Conservation (phyloP, 805 yeast species). For the Candida khao-thaluensis region DNA sequence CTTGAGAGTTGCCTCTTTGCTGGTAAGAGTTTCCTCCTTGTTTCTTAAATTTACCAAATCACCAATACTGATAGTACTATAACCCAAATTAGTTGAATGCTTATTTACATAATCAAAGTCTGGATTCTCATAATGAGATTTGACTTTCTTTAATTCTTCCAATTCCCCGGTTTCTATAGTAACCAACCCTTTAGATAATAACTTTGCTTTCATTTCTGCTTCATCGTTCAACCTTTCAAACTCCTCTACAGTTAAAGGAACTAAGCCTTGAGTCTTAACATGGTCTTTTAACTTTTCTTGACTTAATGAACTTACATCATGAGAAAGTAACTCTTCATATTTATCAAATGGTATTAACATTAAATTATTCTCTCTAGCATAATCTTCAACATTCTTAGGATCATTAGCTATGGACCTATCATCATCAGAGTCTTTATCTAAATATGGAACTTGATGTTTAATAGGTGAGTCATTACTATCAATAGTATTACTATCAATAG, state of each 20-base stretch:
- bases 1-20: background rate
- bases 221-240: constrained; percentile 30
- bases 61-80: constrained; percentile 14
- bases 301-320: constrained; percentile 23
- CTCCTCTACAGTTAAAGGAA: constrained; percentile 26
- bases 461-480: constrained; percentile 17
- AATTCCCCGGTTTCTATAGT: constrained; percentile 25
- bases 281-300: constrained; percentile 24
- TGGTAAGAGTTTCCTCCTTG: background rate
- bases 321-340: constrained; percentile 29
- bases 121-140: constrained; percentile 21
- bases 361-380: constrained; percentile 31
- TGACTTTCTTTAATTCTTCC: constrained; percentile 9
- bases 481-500: constrained; percentile 15
- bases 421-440: constrained; percentile 20
- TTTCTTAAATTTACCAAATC: background rate
- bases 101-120: constrained; percentile 23
- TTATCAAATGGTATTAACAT: constrained; percentile 27
- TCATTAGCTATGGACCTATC: constrained; percentile 9
- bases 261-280: constrained; percentile 26
- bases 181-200: constrained; percentile 32
- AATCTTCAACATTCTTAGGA: constrained; percentile 27
- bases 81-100: constrained; percentile 20
- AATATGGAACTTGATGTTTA: constrained; percentile 11
- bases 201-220: constrained; percentile 31